Evolutionary conservation across 148 eudicot species (phyloP).

Genomic region (Rhododendron ovatum): DNA sequence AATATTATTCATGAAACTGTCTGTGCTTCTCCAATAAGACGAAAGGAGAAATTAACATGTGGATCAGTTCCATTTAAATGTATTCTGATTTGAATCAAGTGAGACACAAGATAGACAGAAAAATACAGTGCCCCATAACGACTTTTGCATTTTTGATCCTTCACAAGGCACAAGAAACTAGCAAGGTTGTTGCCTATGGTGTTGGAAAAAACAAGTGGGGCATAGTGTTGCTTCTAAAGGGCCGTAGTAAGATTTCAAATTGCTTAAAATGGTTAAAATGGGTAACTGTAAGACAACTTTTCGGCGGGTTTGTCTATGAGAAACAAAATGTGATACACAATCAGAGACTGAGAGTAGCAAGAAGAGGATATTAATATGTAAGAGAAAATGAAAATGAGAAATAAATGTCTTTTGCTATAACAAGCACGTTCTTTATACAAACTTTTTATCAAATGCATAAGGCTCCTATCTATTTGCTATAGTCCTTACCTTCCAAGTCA

Average conservation of each 20-base stretch:
- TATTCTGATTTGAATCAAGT: background rate
- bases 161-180: background rate
- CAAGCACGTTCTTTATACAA: background rate
- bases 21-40: background rate
- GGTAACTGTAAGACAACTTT: background rate
- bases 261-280: background rate
- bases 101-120: background rate
- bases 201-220: background rate
- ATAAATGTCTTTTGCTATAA: background rate
- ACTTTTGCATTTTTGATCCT: background rate
- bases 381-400: background rate
- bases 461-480: background rate
- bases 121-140: background rate
- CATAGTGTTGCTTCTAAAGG: background rate
- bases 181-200: background rate
- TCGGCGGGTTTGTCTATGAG: background rate
- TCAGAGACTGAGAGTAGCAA: background rate
- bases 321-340: background rate
- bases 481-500: conserved; percentile 42
- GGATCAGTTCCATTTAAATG: background rate
- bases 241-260: background rate
- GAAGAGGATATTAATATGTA: background rate
- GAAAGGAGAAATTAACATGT: background rate
- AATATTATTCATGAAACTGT: background rate
- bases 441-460: background rate